A percentile compares a stretch with the other conserved stretches of the same genome.
Conservation (phyloP, 768 basidiomycete genomes). For the Xanthoconium stramineum region DNA sequence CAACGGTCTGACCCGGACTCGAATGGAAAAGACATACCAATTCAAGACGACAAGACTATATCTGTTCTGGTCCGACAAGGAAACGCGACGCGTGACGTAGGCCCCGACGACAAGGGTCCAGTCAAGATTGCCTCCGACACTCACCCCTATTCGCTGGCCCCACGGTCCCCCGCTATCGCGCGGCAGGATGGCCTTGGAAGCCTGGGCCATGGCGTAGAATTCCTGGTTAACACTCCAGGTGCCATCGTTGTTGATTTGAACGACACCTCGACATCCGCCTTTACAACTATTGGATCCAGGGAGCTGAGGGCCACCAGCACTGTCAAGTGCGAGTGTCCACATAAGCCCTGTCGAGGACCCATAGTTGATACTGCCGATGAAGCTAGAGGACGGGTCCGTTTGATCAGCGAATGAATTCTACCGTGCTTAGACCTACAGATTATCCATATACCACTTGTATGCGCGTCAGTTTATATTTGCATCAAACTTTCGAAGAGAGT, state of each 20-base stretch:
- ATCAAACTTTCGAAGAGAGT: background rate
- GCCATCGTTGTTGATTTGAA: slow-evolving; percentile 62
- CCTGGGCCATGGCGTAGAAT: slow-evolving; percentile 74
- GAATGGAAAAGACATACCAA: slow-evolving; percentile 37
- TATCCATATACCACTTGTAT: slow-evolving; percentile 64
- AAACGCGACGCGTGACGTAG: slow-evolving; percentile 56
- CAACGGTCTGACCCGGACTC: background rate
- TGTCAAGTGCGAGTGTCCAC: slow-evolving; percentile 74
- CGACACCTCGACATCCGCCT: slow-evolving; percentile 64
- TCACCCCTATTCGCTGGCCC: slow-evolving; percentile 64
- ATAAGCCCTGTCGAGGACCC: slow-evolving; percentile 49
- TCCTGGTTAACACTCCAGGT: slow-evolving; percentile 69
- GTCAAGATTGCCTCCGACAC: slow-evolving; percentile 51
- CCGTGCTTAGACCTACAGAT: slow-evolving; percentile 41
- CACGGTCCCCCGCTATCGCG: slow-evolving; percentile 65
- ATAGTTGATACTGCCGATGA: slow-evolving; percentile 37
- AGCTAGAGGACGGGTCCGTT: slow-evolving; percentile 21
- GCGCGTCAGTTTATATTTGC: slow-evolving; percentile 8
- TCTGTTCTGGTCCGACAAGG: slow-evolving; percentile 53
- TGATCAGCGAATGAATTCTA: slow-evolving; percentile 25
- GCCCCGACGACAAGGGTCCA: slow-evolving; percentile 66
- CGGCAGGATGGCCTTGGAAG: slow-evolving; percentile 69
- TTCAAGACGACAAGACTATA: slow-evolving; percentile 76
- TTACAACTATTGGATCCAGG: slow-evolving; percentile 64
- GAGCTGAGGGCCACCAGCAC: slow-evolving; percentile 58